phyloP scores from a whole-genome alignment of 2,329 filamentous ascomycete species.

The Raffaelea albimanens region DNA sequence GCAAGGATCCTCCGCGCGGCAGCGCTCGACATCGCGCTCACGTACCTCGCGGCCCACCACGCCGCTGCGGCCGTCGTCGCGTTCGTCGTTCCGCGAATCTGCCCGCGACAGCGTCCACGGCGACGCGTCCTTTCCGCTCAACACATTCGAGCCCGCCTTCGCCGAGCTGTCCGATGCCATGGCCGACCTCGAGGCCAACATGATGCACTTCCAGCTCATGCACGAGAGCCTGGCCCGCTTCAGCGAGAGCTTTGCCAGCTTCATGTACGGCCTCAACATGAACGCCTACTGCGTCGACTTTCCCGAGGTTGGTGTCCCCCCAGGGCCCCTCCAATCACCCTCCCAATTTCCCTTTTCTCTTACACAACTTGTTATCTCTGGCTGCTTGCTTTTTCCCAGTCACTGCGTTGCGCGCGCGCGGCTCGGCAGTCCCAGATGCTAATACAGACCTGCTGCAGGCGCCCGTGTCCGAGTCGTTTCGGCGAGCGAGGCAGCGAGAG shows the following conservation, averaged over 20 bases:
- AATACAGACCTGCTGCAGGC: constrained; percentile 42
- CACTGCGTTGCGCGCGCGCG: too few relatives aligned
- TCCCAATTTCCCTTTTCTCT: too few relatives aligned
- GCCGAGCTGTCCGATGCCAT: constrained; percentile 89
- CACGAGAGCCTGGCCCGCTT: constrained; percentile 90
- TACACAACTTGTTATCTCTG: too few relatives aligned
- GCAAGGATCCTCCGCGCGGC: constrained; percentile 11
- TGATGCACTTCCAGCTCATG: constrained; percentile 95
- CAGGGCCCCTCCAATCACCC: too few relatives aligned
- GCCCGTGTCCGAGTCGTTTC: constrained; percentile 76
- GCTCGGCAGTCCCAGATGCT: neutral
- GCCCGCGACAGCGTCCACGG: constrained; percentile 46
- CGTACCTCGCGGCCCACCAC: constrained; percentile 75
- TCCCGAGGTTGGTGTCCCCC: constrained; percentile 56
- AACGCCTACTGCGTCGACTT: constrained; percentile 99
- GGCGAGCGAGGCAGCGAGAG: constrained; percentile 50
- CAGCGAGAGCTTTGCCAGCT: constrained; percentile 90
- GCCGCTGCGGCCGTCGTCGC: constrained; percentile 80
- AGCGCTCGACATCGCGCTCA: constrained; percentile 50
- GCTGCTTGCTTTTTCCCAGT: neutral
- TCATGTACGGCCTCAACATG: constrained; percentile 96
- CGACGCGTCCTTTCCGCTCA: constrained; percentile 59
- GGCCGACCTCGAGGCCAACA: constrained; percentile 92
- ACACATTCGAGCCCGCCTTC: constrained; percentile 79
- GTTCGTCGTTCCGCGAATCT: constrained; percentile 77